These are phyloP conservation scores for Hibiscus mutabilis DNA, from an alignment of 345 rosid species.

Conservation along the genomic window DNA sequence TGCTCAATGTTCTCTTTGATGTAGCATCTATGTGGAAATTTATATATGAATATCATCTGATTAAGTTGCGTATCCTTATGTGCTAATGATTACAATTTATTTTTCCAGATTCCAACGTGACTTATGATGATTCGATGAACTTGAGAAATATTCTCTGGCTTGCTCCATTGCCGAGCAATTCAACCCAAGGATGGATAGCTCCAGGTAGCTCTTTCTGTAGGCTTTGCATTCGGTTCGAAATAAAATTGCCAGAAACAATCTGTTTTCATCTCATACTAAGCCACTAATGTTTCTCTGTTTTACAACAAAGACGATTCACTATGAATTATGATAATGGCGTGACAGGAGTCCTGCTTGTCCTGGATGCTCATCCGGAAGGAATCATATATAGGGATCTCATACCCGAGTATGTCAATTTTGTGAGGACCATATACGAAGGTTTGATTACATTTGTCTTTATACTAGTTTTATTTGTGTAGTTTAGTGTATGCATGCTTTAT, in stretches of 20 bases:
- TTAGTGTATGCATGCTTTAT: neutral
- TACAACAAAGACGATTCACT: neutral
- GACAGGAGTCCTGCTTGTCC: constrained; percentile 70
- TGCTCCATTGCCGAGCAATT: constrained; percentile 72
- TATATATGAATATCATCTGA: neutral
- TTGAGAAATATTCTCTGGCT: constrained; percentile 90
- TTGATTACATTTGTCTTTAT: constrained; percentile 8
- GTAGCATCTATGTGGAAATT: neutral
- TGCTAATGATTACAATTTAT: neutral
- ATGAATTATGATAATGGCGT: constrained; percentile 6
- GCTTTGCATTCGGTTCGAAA: neutral
- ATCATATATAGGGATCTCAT: constrained; percentile 75
- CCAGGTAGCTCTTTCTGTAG: constrained; percentile 49
- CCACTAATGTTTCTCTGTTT: neutral
- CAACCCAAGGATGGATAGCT: constrained; percentile 47
- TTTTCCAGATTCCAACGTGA: constrained; percentile 53
- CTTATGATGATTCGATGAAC: constrained; percentile 71
- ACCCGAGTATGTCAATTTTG: constrained; percentile 60
- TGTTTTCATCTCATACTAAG: neutral
- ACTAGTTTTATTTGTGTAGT: neutral
- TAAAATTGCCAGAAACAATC: neutral
- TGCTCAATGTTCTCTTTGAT: neutral
- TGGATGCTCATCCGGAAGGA: constrained; percentile 84
- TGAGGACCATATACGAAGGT: constrained; percentile 93
- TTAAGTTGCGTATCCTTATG: neutral